Evolutionary conservation across 208 protist species (phyloP).

Genomic region (Endotrypanum monterogeii): DNA sequence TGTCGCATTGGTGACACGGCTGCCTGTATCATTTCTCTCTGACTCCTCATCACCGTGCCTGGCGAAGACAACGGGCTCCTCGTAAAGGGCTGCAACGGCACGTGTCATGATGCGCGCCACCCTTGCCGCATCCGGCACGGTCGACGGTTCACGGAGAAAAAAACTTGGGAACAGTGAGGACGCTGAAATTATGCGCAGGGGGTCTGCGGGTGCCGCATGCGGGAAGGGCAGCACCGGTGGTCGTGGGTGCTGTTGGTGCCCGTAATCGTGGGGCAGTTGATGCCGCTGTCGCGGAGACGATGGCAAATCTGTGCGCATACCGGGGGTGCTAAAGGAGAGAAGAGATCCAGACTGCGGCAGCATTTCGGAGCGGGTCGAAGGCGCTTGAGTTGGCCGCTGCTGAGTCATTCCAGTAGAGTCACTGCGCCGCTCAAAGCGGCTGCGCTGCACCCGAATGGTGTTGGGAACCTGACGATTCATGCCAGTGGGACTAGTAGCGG

Average conservation of each 20-base stretch:
- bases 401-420: not conserved
- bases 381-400: slow-evolving; percentile 5
- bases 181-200: not conserved
- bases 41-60: slow-evolving; percentile 5
- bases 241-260: not conserved
- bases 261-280: not conserved
- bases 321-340: not conserved
- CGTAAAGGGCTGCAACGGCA: slow-evolving; percentile 13
- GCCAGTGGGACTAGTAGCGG: not conserved
- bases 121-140: slow-evolving; percentile 12
- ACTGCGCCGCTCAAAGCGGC: slow-evolving; percentile 15
- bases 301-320: not conserved
- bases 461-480: slow-evolving; percentile 11
- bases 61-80: slow-evolving; percentile 11
- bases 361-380: not conserved
- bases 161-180: slow-evolving; percentile 8
- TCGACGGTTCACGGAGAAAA: slow-evolving; percentile 13
- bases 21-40: not conserved
- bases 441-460: slow-evolving; percentile 29
- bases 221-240: not conserved
- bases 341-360: not conserved
- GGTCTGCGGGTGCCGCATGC: not conserved
- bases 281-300: not conserved
- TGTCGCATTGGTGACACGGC: not conserved
- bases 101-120: slow-evolving; percentile 19